These are phyloP conservation scores for Thelonectria rubi DNA, from an alignment of 2,329 filamentous ascomycete species.

Conservation along the genomic window DNA sequence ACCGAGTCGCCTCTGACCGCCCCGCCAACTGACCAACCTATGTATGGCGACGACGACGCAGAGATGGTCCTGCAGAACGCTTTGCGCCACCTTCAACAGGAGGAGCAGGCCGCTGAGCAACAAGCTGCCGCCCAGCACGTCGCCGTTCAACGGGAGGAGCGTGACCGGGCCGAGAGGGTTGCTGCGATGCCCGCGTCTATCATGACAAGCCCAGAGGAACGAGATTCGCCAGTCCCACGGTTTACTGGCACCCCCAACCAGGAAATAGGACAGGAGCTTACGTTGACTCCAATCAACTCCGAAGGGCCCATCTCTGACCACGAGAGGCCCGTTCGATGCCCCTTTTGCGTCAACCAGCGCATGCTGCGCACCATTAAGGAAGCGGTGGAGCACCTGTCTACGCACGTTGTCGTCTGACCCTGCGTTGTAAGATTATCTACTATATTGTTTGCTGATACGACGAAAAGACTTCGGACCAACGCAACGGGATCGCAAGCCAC, in stretches of 20 bases:
- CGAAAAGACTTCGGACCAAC: not conserved
- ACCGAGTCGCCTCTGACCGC: conserved; percentile 41
- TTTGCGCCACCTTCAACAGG: conserved; percentile 65
- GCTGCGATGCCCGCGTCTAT: conserved; percentile 40
- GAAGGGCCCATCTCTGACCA: conserved; percentile 56
- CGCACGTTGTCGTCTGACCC: conserved; percentile 63
- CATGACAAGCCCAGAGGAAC: conserved; percentile 45
- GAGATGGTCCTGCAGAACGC: conserved; percentile 68
- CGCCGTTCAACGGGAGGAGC: conserved; percentile 62
- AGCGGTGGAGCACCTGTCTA: conserved; percentile 69
- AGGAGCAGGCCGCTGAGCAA: conserved; percentile 67
- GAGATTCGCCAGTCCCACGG: conserved; percentile 45
- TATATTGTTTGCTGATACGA: not conserved
- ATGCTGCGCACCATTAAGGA: conserved; percentile 70
- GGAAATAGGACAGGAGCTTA: conserved; percentile 54
- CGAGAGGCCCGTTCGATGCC: conserved; percentile 64
- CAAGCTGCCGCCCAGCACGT: conserved; percentile 64
- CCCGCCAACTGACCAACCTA: conserved; percentile 47
- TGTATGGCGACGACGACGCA: conserved; percentile 63
- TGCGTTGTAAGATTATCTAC: not conserved
- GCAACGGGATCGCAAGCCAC: not conserved
- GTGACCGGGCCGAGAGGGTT: conserved; percentile 57
- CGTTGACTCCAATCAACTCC: conserved; percentile 64
- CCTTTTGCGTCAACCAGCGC: conserved; percentile 69
- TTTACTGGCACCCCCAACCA: conserved; percentile 48